Conservation (phyloP, 331 rosid genomes). For the Ulmus americana region DNA sequence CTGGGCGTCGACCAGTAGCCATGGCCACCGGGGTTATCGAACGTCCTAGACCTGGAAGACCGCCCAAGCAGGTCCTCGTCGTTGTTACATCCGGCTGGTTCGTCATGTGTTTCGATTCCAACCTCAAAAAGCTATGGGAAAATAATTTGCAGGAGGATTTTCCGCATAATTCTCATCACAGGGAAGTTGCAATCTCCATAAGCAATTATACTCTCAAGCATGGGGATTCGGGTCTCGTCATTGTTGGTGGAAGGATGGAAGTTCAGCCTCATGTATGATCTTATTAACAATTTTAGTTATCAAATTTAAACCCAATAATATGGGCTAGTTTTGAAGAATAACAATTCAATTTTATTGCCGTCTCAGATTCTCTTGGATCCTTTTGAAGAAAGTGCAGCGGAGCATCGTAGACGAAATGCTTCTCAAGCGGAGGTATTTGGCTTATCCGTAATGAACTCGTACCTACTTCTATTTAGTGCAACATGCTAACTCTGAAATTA, state of each 20-base stretch:
- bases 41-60: slow-evolving; percentile 57
- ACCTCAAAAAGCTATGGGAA: slow-evolving; percentile 88
- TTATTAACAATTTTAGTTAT: neutral
- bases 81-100: slow-evolving; percentile 97
- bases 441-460: slow-evolving; percentile 1
- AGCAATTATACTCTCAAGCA: slow-evolving; percentile 85
- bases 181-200: slow-evolving; percentile 82
- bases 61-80: slow-evolving; percentile 71
- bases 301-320: too few relatives aligned
- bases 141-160: slow-evolving; percentile 89
- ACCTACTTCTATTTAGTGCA: neutral
- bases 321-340: too few relatives aligned
- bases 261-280: slow-evolving; percentile 79
- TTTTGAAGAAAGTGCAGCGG: slow-evolving; percentile 83
- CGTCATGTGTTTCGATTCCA: slow-evolving; percentile 96
- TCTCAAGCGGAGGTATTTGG: slow-evolving; percentile 70
- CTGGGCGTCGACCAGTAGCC: slow-evolving; percentile 91
- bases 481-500: neutral
- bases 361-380: slow-evolving; percentile 75
- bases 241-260: slow-evolving; percentile 98
- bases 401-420: slow-evolving; percentile 71
- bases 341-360: neutral
- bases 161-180: slow-evolving; percentile 93
- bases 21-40: slow-evolving; percentile 90
- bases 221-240: slow-evolving; percentile 88